Evolutionary conservation across 768 basidiomycete genomes (phyloP), one percentile per base, ranked within the genome.

Genomic region (Hygrophorus russula): DNA sequence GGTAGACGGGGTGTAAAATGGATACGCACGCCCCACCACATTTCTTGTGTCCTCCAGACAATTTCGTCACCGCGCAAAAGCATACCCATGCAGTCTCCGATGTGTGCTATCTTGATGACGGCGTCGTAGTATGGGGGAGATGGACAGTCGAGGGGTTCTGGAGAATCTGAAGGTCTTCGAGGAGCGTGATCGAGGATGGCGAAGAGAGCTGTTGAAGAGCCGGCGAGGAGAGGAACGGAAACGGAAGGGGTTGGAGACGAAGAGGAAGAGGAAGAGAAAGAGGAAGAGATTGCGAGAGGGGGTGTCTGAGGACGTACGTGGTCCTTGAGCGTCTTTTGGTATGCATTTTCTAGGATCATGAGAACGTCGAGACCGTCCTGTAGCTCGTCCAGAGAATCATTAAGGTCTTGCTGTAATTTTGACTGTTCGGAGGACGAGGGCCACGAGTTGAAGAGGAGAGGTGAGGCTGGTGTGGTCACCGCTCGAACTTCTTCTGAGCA

Each of bases 51-150:
- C 27, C 91, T 71, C 80, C 90, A 96, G 1, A 79, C 75, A 35
- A 96, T 78, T 42, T 76, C 68, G 36, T 83, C 76, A 5, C 74
- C 80, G 2, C 92, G 76, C 14, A 97, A 78, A 15, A 96, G 70
- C 72, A 88, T 82, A 17, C 81, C 80, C 74, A 84, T 83, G 57
- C 89, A 89, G 54, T 93, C 89, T 7, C 90, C 89, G 6, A 93
- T 59, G 51, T 91, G 86, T 0, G 88, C 89, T 18, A 93, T 79
- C 48, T 79, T 76, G 32, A 93, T 71, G 33, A 85, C 76, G 33
- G 36, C 51, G 17, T 36, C 39, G 34, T 39, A 41, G 38, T 19
- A 28, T 44, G 36, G 17, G 36, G 33, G 33, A 53, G 36, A 10
- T 18, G 18, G 3, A 24, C 7, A 18, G 31, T 37, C 5, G 41